These are phyloP conservation scores for Casuarina glauca DNA, from an alignment of 306 rosid species.

Conservation along the genomic window DNA sequence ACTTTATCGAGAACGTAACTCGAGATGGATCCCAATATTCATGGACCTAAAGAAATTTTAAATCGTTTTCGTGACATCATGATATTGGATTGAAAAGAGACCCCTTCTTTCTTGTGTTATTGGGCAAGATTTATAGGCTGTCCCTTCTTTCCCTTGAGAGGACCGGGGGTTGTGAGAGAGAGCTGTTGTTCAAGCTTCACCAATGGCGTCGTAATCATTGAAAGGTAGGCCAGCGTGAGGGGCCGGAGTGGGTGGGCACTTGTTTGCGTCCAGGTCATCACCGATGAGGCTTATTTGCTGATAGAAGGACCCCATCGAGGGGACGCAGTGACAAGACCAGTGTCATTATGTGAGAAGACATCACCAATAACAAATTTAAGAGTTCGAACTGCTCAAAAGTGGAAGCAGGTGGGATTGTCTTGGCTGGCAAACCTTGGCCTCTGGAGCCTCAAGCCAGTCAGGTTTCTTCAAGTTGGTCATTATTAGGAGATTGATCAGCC, in stretches of 20 bases:
- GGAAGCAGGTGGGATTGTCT: too few relatives aligned
- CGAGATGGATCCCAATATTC: not conserved
- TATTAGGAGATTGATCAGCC: too few relatives aligned
- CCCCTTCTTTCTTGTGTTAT: not conserved
- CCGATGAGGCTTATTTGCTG: slow-evolving; percentile 5
- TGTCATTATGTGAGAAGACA: not conserved
- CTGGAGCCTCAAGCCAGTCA: too few relatives aligned
- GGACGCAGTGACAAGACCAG: not conserved
- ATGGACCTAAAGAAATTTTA: not conserved
- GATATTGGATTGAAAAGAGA: not conserved
- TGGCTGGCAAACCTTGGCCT: too few relatives aligned
- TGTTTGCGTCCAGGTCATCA: slow-evolving; percentile 28
- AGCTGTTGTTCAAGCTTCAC: not conserved
- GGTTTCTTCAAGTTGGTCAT: too few relatives aligned
- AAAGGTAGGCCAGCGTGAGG: not conserved
- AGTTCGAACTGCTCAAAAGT: too few relatives aligned
- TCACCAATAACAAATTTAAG: not conserved
- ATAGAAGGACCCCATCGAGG: not conserved
- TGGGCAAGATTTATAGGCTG: not conserved
- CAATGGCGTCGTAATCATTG: slow-evolving; percentile 2
- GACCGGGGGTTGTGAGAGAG: not conserved
- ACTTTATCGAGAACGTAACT: not conserved
- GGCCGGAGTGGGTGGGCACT: slow-evolving; percentile 19
- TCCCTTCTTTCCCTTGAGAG: not conserved
- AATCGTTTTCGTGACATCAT: not conserved